phyloP scores from a whole-genome alignment of 768 basidiomycete genomes.

The Tephrocybe sp. region DNA sequence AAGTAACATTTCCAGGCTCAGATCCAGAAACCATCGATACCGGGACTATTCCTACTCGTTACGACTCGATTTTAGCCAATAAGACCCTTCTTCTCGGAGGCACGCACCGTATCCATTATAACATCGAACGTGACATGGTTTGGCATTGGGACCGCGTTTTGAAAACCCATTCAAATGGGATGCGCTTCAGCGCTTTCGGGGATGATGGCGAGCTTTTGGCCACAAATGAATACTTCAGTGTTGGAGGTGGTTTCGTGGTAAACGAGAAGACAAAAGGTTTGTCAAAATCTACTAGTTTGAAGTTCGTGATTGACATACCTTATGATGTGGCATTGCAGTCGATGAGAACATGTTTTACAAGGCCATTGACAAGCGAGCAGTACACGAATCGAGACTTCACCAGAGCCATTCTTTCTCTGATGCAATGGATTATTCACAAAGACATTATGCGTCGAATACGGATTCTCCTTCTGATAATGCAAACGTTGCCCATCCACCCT shows the following conservation, averaged over 20 bases:
- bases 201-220: conserved; percentile 84
- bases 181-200: conserved; percentile 87
- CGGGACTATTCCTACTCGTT: conserved; percentile 77
- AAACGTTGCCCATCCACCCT: conserved; percentile 64
- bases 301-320: neutral
- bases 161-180: conserved; percentile 89
- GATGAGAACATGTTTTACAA: conserved; percentile 97
- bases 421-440: conserved; percentile 20
- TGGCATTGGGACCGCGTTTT: conserved; percentile 92
- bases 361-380: conserved; percentile 78
- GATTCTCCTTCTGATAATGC: neutral
- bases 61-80: conserved; percentile 63
- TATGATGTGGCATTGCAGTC: conserved; percentile 37
- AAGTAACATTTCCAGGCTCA: conserved; percentile 44
- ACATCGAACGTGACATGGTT: conserved; percentile 90
- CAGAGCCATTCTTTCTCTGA: conserved; percentile 53
- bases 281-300: neutral
- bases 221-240: conserved; percentile 94
- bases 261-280: conserved; percentile 90
- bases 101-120: conserved; percentile 74
- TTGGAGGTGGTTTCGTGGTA: conserved; percentile 94
- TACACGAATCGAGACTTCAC: conserved; percentile 78
- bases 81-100: conserved; percentile 74
- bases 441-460: neutral
- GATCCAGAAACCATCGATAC: conserved; percentile 95